phyloP scores from a whole-genome alignment of 2,329 filamentous ascomycete species.

The Fusarium staphyleae region DNA sequence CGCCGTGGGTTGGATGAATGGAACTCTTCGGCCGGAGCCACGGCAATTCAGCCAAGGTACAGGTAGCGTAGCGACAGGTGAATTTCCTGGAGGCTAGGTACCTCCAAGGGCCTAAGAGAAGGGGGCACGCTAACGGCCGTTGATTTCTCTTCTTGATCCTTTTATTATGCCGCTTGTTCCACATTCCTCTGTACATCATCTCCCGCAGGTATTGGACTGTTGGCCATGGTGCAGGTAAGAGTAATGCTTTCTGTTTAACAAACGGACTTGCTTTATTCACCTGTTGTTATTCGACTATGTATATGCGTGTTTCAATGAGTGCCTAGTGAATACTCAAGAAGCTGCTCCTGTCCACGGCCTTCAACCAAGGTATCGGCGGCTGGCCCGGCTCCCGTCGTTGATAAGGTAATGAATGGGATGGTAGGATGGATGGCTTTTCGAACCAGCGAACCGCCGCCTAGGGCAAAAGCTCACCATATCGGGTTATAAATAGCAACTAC shows the following conservation, averaged over 20 bases:
- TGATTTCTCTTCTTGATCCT: conserved; percentile 22
- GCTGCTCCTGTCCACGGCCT: conserved; percentile 16
- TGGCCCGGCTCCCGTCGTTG: conserved; percentile 14
- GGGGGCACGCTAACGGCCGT: conserved; percentile 36
- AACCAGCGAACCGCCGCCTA: conserved; percentile 1
- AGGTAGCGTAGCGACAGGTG: not conserved
- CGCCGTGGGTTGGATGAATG: conserved; percentile 4
- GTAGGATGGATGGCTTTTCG: not conserved
- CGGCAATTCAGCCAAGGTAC: conserved; percentile 20
- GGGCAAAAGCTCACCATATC: no score
- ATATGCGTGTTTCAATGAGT: no score
- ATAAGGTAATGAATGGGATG: not conserved
- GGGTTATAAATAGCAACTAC: no score
- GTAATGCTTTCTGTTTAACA: not conserved
- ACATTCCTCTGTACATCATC: conserved; percentile 11
- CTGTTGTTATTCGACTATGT: no score
- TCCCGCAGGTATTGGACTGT: not conserved
- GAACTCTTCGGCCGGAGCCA: conserved; percentile 11
- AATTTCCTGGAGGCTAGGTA: not conserved
- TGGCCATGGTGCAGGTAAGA: not conserved
- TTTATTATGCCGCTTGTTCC: no score
- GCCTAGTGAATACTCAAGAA: not conserved
- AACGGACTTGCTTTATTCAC: not conserved
- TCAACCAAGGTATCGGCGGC: conserved; percentile 17
- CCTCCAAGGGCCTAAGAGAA: conserved; percentile 18